Percentiles rank a stretch among this genome's conserved stretches.
Conservation (phyloP, 495 filamentous ascomycete genomes). For the Aspergillus nanangensis region DNA sequence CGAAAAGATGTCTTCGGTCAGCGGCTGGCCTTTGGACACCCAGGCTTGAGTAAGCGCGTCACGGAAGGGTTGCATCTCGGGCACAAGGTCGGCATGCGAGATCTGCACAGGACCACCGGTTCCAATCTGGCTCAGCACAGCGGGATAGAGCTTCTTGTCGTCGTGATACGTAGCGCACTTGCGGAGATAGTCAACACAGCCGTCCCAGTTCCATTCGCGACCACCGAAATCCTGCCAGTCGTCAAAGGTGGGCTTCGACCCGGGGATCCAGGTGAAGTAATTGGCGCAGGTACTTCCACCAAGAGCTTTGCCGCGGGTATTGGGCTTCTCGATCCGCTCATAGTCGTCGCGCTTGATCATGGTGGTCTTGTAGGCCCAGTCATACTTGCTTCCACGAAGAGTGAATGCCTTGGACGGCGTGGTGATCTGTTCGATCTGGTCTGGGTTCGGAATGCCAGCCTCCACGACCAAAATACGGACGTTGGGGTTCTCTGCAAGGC, state of each 20-base stretch:
- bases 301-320: constrained; percentile 51
- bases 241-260: constrained; percentile 51
- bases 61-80: constrained; percentile 50
- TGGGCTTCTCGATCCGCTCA: constrained; percentile 58
- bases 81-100: constrained; percentile 50
- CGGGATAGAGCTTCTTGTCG: constrained; percentile 32
- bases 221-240: constrained; percentile 54
- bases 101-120: constrained; percentile 48
- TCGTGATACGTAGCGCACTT: constrained; percentile 57
- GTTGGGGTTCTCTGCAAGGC: constrained; percentile 51
- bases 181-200: constrained; percentile 44
- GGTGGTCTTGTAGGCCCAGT: constrained; percentile 62
- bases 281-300: constrained; percentile 50
- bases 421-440: constrained; percentile 36
- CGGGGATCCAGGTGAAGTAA: constrained; percentile 56
- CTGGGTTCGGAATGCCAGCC: constrained; percentile 38
- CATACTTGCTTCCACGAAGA: constrained; percentile 42
- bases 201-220: constrained; percentile 54
- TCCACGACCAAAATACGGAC: constrained; percentile 52
- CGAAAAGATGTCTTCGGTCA: constrained; percentile 52
- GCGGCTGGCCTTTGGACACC: constrained; percentile 46
- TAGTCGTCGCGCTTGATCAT: constrained; percentile 60
- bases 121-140: constrained; percentile 46
- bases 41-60: constrained; percentile 53
- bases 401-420: constrained; percentile 41